A percentile compares a stretch with the other conserved stretches of the same genome.
phyloP scores from a whole-genome alignment of 2,329 filamentous ascomycete species.

The Aspergillus chevalieri region DNA sequence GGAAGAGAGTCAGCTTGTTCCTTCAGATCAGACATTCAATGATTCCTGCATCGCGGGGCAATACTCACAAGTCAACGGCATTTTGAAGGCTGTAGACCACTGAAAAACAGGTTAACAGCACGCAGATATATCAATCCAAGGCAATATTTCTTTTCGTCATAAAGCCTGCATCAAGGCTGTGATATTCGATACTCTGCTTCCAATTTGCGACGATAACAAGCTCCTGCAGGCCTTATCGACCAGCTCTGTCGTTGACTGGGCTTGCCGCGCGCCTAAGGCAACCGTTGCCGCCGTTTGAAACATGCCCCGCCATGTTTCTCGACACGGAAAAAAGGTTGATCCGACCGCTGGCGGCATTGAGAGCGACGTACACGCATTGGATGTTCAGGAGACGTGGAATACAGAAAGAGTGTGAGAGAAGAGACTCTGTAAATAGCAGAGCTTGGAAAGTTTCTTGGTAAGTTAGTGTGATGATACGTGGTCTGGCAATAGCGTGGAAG shows the following conservation, averaged over 20 bases:
- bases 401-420: neutral
- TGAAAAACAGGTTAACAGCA: neutral
- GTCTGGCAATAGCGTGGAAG: neutral
- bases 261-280: slow-evolving; percentile 26
- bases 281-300: slow-evolving; percentile 13
- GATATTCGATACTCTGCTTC: slow-evolving; percentile 19
- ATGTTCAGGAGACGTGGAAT: slow-evolving; percentile 11
- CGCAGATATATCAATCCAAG: neutral
- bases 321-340: slow-evolving; percentile 15
- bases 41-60: neutral
- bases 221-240: slow-evolving; percentile 11
- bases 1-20: slow-evolving; percentile 12
- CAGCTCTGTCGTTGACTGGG: slow-evolving; percentile 9
- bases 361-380: slow-evolving; percentile 12
- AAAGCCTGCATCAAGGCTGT: neutral
- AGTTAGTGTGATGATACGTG: neutral
- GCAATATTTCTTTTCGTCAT: neutral
- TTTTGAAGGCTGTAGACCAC: slow-evolving; percentile 11
- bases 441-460: too few relatives aligned
- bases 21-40: neutral
- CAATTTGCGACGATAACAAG: slow-evolving; percentile 3
- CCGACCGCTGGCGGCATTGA: slow-evolving; percentile 19
- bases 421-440: neutral
- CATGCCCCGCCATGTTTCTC: slow-evolving; percentile 7
- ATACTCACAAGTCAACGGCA: slow-evolving; percentile 36